Conservation (phyloP, 305 asterid genomes). For the Rubia occidens region DNA sequence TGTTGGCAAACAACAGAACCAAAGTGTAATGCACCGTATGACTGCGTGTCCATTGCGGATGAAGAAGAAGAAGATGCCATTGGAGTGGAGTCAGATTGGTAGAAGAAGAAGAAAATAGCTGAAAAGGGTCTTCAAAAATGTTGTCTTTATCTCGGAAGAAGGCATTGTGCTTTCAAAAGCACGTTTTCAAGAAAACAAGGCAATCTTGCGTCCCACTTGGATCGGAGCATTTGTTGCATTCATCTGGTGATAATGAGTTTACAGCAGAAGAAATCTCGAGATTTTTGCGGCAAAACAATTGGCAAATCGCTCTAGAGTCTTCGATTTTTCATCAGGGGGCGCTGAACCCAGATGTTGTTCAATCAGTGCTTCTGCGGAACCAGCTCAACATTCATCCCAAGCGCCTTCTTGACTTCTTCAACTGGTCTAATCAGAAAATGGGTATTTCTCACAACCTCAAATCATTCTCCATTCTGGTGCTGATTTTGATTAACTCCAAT, state of each 20-base stretch:
- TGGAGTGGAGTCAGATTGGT: background rate
- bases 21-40: background rate
- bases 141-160: constrained; percentile 20
- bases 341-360: constrained; percentile 54
- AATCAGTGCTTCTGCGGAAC: constrained; percentile 44
- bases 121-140: constrained; percentile 19
- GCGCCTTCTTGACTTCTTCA: constrained; percentile 61
- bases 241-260: constrained; percentile 30
- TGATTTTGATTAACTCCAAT: constrained; percentile 49
- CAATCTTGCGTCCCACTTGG: constrained; percentile 20
- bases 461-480: constrained; percentile 46
- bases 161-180: constrained; percentile 18
- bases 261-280: constrained; percentile 49
- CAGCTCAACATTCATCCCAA: constrained; percentile 45
- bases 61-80: constrained; percentile 6
- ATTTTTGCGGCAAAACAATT: constrained; percentile 44
- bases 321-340: constrained; percentile 35
- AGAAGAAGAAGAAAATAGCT: background rate
- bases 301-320: constrained; percentile 56
- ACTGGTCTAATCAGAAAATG: constrained; percentile 52
- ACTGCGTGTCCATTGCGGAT: background rate
- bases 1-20: background rate
- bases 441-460: constrained; percentile 44
- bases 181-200: constrained; percentile 28
- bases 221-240: constrained; percentile 27